phyloP scores from a whole-genome alignment of 164 flowering plant species.

The Amborella trichopoda region DNA sequence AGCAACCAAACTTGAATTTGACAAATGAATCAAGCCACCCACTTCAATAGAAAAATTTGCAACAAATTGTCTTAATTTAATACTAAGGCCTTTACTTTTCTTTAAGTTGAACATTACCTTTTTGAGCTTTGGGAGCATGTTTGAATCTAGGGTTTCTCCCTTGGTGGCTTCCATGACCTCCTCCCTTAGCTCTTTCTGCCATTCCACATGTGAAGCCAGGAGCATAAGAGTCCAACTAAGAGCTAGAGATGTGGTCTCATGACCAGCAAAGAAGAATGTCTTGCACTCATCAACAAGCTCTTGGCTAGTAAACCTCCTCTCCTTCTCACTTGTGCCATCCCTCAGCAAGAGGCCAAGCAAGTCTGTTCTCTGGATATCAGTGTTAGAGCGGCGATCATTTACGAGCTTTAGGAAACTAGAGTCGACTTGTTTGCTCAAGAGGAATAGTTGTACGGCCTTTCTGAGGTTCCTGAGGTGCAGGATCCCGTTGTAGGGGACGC shows the following conservation, averaged over 20 bases:
- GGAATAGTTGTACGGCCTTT: too few species aligned
- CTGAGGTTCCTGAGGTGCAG: slow-evolving; percentile 28
- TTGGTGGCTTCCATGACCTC: slow-evolving; percentile 55
- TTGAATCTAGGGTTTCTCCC: slow-evolving; percentile 39
- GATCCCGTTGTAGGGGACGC: slow-evolving; percentile 63
- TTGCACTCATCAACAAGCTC: slow-evolving; percentile 92
- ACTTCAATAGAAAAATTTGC: too few species aligned
- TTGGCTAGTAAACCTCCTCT: slow-evolving; percentile 22
- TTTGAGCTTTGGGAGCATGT: slow-evolving; percentile 38
- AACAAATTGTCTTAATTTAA: too few species aligned
- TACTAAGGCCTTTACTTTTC: too few species aligned
- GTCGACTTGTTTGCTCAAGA: too few species aligned
- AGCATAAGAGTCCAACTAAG: slow-evolving; percentile 68
- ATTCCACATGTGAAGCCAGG: slow-evolving; percentile 46
- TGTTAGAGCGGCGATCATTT: too few species aligned
- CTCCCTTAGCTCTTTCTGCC: slow-evolving; percentile 64
- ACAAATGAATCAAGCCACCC: too few species aligned
- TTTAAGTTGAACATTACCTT: slow-evolving; percentile 63
- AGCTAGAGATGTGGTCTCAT: slow-evolving; percentile 77
- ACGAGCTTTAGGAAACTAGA: too few species aligned
- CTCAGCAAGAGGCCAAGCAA: slow-evolving; percentile 42
- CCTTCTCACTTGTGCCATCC: not conserved
- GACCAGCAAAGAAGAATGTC: slow-evolving; percentile 88
- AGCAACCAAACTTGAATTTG: too few species aligned
- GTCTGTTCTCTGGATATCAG: too few species aligned